Percentiles rank a stretch among this genome's conserved stretches.
phyloP scores from a whole-genome alignment of 441 rosid genomes.

The Populus hybrid region DNA sequence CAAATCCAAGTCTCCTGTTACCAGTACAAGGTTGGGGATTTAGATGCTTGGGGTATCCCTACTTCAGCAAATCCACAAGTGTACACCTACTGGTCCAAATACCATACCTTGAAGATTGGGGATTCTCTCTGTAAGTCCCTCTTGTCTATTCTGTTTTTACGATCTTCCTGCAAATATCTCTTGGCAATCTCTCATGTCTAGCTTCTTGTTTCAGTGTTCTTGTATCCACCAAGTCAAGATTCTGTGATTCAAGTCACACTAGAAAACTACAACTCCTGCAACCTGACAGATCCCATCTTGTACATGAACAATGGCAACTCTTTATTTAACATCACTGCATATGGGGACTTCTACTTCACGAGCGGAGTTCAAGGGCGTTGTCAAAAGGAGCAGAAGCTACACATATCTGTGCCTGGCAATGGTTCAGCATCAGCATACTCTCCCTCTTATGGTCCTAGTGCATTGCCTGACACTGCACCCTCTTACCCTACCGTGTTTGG shows the following conservation, averaged over 20 bases:
- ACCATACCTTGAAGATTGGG: conserved; percentile 57
- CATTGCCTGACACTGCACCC: conserved; percentile 55
- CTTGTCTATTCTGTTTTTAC: neutral
- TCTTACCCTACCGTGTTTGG: conserved; percentile 80
- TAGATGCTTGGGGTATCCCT: conserved; percentile 90
- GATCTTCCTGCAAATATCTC: neutral
- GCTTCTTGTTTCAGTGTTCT: conserved; percentile 52
- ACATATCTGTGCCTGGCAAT: conserved; percentile 48
- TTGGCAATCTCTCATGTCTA: neutral
- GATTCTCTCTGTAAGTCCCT: conserved; percentile 74
- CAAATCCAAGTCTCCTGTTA: conserved; percentile 47
- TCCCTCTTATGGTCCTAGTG: conserved; percentile 44
- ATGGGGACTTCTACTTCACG: conserved; percentile 70
- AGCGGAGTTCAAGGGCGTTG: conserved; percentile 79
- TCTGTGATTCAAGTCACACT: conserved; percentile 79
- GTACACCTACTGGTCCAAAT: conserved; percentile 72
- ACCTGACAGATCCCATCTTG: conserved; percentile 76
- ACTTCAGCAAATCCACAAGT: conserved; percentile 50
- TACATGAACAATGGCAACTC: conserved; percentile 92
- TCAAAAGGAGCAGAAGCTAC: conserved; percentile 78
- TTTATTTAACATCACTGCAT: conserved; percentile 68
- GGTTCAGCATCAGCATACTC: conserved; percentile 38
- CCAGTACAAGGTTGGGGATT: conserved; percentile 81
- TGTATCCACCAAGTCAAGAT: conserved; percentile 98
- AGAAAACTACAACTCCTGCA: conserved; percentile 59